A percentile compares a stretch with the other conserved stretches of the same genome.
Evolutionary conservation across 345 rosid genomes (phyloP).

Genomic region (Hibiscus tridactylites): DNA sequence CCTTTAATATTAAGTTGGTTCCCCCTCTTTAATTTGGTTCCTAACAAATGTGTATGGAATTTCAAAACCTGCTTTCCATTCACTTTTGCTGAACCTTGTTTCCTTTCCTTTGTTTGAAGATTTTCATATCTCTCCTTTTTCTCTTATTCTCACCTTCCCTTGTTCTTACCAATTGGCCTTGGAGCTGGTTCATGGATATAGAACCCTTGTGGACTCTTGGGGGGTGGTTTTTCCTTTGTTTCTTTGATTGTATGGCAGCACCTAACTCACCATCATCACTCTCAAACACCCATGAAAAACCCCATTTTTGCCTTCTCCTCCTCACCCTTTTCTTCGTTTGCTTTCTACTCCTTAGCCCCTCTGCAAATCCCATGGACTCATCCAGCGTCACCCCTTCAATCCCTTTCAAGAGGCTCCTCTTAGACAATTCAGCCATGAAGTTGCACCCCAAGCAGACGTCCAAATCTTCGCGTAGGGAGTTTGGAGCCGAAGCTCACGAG

Average conservation of each 20-base stretch:
- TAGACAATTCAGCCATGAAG: constrained; percentile 27
- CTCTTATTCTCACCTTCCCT: not conserved
- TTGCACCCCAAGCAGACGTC: constrained; percentile 21
- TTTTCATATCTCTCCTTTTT: not conserved
- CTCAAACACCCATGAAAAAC: constrained; percentile 29
- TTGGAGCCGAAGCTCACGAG: constrained; percentile 59
- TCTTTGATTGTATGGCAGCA: constrained; percentile 79
- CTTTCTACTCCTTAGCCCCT: constrained; percentile 26
- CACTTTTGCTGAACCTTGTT: constrained; percentile 29
- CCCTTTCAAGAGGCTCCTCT: constrained; percentile 43
- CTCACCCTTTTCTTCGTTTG: constrained; percentile 32
- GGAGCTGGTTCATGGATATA: constrained; percentile 97
- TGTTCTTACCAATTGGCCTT: constrained; percentile 12
- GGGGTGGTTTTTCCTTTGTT: constrained; percentile 64
- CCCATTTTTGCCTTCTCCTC: constrained; percentile 29
- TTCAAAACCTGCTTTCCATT: constrained; percentile 44
- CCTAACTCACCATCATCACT: constrained; percentile 25
- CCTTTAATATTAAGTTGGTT: constrained; percentile 26
- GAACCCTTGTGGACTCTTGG: constrained; percentile 91
- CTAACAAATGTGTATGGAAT: constrained; percentile 44
- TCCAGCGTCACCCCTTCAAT: constrained; percentile 11
- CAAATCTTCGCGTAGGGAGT: constrained; percentile 7
- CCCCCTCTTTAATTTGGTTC: constrained; percentile 18
- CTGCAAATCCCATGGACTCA: constrained; percentile 14
- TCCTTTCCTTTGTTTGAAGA: not conserved